A percentile compares a stretch with the other conserved stretches of the same genome.
Evolutionary conservation across 495 filamentous ascomycete species (phyloP).

Genomic region (Tuber borchii): DNA sequence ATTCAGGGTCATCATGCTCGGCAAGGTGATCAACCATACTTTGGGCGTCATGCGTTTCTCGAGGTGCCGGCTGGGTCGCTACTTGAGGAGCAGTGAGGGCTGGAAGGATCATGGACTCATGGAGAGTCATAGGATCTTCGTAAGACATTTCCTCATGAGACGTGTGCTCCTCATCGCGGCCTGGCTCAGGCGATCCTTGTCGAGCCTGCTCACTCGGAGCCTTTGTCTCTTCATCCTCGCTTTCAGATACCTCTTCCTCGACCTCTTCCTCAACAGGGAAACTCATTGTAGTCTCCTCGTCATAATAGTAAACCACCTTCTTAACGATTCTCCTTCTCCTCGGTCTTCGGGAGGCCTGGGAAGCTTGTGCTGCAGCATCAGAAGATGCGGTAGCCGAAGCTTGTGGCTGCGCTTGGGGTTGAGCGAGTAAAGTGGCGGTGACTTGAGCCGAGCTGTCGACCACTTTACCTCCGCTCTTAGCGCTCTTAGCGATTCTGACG

Average conservation of each 20-base stretch:
- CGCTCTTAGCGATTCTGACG: conserved; percentile 12
- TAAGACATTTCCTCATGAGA: conserved; percentile 14
- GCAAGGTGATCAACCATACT: conserved; percentile 27
- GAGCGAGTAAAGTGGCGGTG: background rate
- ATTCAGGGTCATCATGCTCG: conserved; percentile 37
- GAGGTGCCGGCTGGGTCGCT: conserved; percentile 1
- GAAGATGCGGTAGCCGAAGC: conserved; percentile 6
- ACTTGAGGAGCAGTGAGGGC: background rate
- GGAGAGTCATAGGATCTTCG: conserved; percentile 10
- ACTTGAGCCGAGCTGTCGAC: background rate
- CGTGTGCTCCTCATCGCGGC: conserved; percentile 6
- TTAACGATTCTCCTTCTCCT: conserved; percentile 35
- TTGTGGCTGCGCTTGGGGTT: conserved; percentile 7
- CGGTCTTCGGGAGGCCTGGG: background rate
- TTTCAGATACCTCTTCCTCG: conserved; percentile 34
- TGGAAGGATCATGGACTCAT: background rate
- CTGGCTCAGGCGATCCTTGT: conserved; percentile 1
- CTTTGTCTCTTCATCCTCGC: conserved; percentile 14
- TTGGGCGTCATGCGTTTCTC: conserved; percentile 11
- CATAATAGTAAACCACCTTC: conserved; percentile 39
- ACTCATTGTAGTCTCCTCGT: conserved; percentile 31
- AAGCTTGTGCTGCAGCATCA: conserved; percentile 7
- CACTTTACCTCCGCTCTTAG: conserved; percentile 8
- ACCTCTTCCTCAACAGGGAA: conserved; percentile 28
- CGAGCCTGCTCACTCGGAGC: background rate